A percentile compares a stretch with the other conserved stretches of the same genome.
phyloP scores from a whole-genome alignment of 192 early-diverging fungal species.

The Backusella liffmaniae region DNA sequence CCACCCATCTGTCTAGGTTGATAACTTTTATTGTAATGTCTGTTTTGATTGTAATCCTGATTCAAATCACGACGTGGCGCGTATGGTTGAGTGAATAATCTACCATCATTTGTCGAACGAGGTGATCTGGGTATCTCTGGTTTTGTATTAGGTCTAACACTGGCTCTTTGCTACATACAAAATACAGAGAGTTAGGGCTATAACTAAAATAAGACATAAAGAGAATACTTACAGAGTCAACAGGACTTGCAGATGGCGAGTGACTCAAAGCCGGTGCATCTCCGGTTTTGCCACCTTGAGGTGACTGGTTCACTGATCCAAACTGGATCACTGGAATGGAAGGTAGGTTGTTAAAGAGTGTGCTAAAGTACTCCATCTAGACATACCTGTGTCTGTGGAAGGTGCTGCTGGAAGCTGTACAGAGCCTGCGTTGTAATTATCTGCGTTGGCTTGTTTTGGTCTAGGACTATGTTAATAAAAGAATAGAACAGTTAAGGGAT shows the following conservation, averaged over 20 bases:
- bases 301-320: conserved; percentile 31
- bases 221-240: neutral
- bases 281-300: conserved; percentile 23
- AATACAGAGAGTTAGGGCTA: neutral
- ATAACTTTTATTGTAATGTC: neutral
- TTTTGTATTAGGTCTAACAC: conserved; percentile 10
- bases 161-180: neutral
- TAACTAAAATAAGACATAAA: neutral
- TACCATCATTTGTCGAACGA: conserved; percentile 27
- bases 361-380: too few relatives aligned
- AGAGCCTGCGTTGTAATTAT: neutral
- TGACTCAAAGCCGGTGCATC: neutral
- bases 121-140: conserved; percentile 34
- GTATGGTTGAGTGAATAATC: conserved; percentile 37
- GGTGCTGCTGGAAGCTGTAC: conserved; percentile 20
- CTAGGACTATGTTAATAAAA: neutral
- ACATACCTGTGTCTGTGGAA: conserved; percentile 24
- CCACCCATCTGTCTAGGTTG: neutral
- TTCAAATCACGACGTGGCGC: conserved; percentile 5
- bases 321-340: conserved; percentile 8
- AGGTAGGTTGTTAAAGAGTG: too few relatives aligned
- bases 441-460: neutral
- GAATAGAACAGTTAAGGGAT: neutral
- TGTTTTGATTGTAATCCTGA: conserved; percentile 12
- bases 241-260: conserved; percentile 17